Base-by-base conservation (phyloP, 306 rosid genomes). In the Vigna angularis region DNA sequence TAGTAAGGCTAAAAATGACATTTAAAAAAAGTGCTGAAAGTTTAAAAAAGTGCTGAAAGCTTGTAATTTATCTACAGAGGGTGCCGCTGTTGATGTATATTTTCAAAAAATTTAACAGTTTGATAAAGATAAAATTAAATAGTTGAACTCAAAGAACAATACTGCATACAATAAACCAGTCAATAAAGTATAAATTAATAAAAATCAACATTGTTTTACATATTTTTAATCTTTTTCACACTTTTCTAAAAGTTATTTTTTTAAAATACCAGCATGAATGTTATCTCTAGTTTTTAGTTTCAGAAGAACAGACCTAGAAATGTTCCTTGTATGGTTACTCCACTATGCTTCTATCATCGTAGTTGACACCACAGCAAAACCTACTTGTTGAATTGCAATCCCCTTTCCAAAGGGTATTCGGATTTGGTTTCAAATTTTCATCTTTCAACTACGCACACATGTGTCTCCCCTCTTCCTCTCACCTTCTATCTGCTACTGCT, bases 391-490 rank as follows among this genome's bases (percentile, higher is more conserved):
- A 72, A 52, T 72, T 64, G 17, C 51, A 72, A 42, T 34, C 65
- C 26, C 14, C 18, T 15, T 17, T 9, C 5, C 9, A 74, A 71
- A 72, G 82, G 79, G 76, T 57, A 47, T 45, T 50, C 11, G 9
- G 44, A 65, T 81, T 38, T 15, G 40, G 24, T 40, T 75, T 84
- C 79, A 80, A 71, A 22, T 11, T 80, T 78, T 74, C 10, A 70
- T 81, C 77, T 77, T 73, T 36, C 68, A 38, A 0, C 9, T 58
- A 20, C 57, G 10, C 12, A 6, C 79, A 77, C 58, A 91, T 93
- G 97, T 81, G 85, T 71, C 71, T 87, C 52, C 78, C 77, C 3
- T 80, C 13, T 82, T 77, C 88, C 32, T 88, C 88, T 67, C 81
- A 76, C 81, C 83, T 88, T 62, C 38, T 88, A 50, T 85, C 93